These are phyloP conservation scores for Yarrowia galli DNA, from an alignment of 1,139 yeast genomes.

Conservation along the genomic window DNA sequence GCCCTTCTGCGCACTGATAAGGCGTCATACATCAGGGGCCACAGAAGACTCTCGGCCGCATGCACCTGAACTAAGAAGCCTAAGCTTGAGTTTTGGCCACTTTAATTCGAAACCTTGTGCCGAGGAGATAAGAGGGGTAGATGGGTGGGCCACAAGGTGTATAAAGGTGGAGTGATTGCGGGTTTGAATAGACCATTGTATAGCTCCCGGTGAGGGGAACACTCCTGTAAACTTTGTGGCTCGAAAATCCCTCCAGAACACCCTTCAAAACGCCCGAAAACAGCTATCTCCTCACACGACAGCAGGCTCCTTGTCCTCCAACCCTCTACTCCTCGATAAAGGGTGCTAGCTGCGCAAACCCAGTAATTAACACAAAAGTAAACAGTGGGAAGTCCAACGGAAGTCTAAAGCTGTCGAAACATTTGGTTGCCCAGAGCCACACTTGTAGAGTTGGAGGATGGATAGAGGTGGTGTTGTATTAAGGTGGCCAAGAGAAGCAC, in stretches of 20 bases:
- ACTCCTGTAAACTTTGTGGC: background rate
- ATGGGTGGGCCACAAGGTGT: slow-evolving; percentile 8
- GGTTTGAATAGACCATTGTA: no score
- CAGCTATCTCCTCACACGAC: slow-evolving; percentile 37
- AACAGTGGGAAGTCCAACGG: slow-evolving; percentile 20
- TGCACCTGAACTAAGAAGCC: slow-evolving; percentile 32
- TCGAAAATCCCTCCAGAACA: background rate
- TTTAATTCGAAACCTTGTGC: slow-evolving; percentile 27
- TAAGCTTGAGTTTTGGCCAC: slow-evolving; percentile 12
- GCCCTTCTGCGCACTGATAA: slow-evolving; percentile 34
- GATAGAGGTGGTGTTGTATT: background rate
- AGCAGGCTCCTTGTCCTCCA: slow-evolving; percentile 30
- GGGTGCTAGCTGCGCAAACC: slow-evolving; percentile 34
- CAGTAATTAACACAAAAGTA: slow-evolving; percentile 16
- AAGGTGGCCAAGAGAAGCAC: no score
- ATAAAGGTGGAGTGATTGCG: background rate
- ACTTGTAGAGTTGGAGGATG: slow-evolving; percentile 8
- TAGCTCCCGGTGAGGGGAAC: background rate
- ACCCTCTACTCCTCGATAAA: slow-evolving; percentile 36
- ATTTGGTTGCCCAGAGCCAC: slow-evolving; percentile 31
- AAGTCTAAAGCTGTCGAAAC: slow-evolving; percentile 26
- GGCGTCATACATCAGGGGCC: slow-evolving; percentile 38
- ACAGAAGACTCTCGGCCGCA: slow-evolving; percentile 38
- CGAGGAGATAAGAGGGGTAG: slow-evolving; percentile 35
- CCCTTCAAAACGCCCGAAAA: background rate